These are phyloP conservation scores for Penicillium cosmopolitanum DNA, from an alignment of 495 filamentous ascomycete genomes.

Conservation along the genomic window DNA sequence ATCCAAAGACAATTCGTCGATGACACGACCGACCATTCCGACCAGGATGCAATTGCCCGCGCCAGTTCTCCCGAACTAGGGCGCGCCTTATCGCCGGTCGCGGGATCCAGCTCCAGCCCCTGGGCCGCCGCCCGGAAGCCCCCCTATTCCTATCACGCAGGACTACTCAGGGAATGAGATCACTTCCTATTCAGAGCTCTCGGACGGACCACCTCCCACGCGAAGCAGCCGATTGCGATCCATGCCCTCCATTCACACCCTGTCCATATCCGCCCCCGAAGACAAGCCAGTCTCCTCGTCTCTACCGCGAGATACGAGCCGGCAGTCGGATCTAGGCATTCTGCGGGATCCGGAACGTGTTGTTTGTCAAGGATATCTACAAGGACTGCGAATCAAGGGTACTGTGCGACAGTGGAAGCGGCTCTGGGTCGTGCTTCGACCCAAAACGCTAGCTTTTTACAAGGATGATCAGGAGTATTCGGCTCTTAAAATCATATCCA, in stretches of 20 bases:
- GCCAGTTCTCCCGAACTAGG: constrained; percentile 52
- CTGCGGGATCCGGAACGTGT: constrained; percentile 72
- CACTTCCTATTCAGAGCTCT: constrained; percentile 88
- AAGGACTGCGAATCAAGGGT: constrained; percentile 81
- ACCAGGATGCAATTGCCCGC: constrained; percentile 35
- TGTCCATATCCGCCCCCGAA: constrained; percentile 34
- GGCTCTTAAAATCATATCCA: constrained; percentile 77
- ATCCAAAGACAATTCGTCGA: constrained; percentile 42
- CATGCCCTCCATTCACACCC: constrained; percentile 38
- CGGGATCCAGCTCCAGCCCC: constrained; percentile 9
- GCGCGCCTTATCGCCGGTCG: constrained; percentile 32
- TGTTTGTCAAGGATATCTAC: constrained; percentile 89
- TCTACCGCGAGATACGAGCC: constrained; percentile 57
- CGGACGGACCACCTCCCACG: constrained; percentile 58
- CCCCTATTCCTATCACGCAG: constrained; percentile 55
- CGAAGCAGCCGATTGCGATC: constrained; percentile 36
- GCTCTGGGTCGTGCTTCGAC: constrained; percentile 89
- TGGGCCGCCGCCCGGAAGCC: constrained; percentile 35
- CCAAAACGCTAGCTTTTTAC: constrained; percentile 85
- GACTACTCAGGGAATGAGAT: constrained; percentile 90
- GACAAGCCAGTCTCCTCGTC: constrained; percentile 28
- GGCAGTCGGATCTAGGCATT: constrained; percentile 56
- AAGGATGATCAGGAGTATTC: constrained; percentile 94
- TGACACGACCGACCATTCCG: constrained; percentile 53
- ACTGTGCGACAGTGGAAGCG: constrained; percentile 94